These are phyloP conservation scores for Myriosclerotinia scirpicola DNA, from an alignment of 2,329 filamentous ascomycete genomes.

Conservation along the genomic window DNA sequence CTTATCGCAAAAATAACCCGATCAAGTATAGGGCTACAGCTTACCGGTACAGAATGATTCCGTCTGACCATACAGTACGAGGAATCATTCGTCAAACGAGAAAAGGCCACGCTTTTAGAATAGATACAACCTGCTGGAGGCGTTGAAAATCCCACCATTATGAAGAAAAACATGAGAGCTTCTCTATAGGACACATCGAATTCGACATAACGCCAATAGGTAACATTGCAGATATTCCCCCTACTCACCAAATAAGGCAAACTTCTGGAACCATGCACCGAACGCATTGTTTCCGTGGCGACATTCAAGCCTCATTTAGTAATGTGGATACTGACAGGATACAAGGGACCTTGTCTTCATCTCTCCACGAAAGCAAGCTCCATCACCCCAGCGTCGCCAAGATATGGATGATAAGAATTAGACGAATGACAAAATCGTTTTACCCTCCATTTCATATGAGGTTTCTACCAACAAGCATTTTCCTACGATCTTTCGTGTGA, in stretches of 20 bases:
- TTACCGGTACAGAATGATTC: background rate
- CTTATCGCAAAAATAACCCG: background rate
- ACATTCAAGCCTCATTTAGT: background rate
- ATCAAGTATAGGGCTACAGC: background rate
- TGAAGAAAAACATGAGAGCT: slow-evolving; percentile 4
- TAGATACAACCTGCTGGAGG: background rate
- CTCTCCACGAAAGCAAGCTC: background rate
- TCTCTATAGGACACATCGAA: background rate
- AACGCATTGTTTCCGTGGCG: slow-evolving; percentile 12
- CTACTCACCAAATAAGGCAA: background rate
- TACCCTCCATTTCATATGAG: background rate
- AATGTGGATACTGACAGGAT: background rate
- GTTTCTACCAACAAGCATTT: background rate
- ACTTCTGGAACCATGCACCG: slow-evolving; percentile 16
- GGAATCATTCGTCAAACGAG: background rate
- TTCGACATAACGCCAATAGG: background rate
- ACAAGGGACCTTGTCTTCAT: background rate
- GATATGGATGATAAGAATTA: slow-evolving; percentile 2
- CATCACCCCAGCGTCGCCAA: background rate
- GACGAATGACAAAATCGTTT: background rate
- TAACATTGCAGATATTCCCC: slow-evolving; percentile 11
- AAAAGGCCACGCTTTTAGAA: background rate
- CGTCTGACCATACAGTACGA: background rate
- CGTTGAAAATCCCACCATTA: background rate
- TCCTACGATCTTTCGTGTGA: background rate